These are phyloP conservation scores for Suillus plorans DNA, from an alignment of 768 basidiomycete species.

Conservation along the genomic window DNA sequence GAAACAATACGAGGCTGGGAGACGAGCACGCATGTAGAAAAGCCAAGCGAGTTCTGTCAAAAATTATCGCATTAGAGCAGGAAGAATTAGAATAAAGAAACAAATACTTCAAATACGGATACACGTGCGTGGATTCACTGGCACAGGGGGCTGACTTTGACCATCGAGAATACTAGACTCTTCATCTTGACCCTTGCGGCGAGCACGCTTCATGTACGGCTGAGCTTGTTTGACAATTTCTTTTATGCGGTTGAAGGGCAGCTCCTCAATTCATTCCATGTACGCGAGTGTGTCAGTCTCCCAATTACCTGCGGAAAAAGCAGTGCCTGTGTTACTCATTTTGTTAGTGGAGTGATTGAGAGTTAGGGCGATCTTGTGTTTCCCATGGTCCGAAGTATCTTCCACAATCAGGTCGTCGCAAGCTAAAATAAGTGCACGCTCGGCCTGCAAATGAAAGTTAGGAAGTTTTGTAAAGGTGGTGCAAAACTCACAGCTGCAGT, in stretches of 20 bases:
- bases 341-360: background rate
- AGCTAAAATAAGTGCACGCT: background rate
- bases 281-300: background rate
- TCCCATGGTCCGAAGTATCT: background rate
- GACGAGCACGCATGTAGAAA: background rate
- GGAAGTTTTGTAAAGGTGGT: background rate
- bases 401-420: background rate
- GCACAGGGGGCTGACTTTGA: too few relatives aligned
- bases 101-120: background rate
- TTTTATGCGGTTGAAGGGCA: background rate
- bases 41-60: background rate
- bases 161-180: background rate
- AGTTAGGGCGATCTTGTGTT: background rate
- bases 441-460: background rate
- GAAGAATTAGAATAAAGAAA: background rate
- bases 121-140: background rate
- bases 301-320: background rate
- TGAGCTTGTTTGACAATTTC: background rate
- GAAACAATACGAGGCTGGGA: background rate
- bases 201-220: background rate
- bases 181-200: background rate
- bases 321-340: background rate
- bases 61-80: background rate
- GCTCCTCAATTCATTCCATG: background rate
- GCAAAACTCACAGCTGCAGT: background rate